Evolutionary conservation across 2,329 filamentous ascomycete genomes (phyloP), one percentile per base, ranked within the genome.

Genomic region (Aspergillus udagawae): DNA sequence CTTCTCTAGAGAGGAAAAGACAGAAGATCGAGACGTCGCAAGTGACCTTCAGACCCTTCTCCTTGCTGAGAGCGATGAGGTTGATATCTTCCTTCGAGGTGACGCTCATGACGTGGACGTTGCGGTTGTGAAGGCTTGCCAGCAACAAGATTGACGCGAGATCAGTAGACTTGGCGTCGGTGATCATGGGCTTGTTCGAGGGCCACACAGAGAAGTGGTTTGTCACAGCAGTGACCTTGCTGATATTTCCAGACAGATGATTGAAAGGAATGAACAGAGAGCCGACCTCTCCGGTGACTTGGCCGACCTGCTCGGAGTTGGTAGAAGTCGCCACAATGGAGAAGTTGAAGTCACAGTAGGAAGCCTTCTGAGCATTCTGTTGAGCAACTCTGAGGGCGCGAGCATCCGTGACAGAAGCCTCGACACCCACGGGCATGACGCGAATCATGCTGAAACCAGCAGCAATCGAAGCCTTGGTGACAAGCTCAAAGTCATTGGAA

Each of bases 261-360:
- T 92, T 91, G 80, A 92, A 92, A 14, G 89, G 89, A 60, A 92
- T 89, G 77, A 91, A 92, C 47, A 92, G 80, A 21, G 89, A 91
- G 28, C 89, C 90, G 55, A 92, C 89, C 63, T 92, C 88, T 51
- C 83, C 80, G 20, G 86, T 85, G 55, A 92, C 82, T 63, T 87
- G 82, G 67, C 85, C 87, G 69, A 92, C 88, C 75, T 91, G 87
- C 63, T 89, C 84, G 17, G 88, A 83, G 70, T 92, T 92, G 61
- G 81, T 81, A 8, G 86, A 87, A 25, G 89, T 91, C 32, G 88
- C 88, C 41, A 86, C 84, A 62, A 92, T 85, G 23, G 89, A 91
- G 75, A 91, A 84, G 78, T 92, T 92, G 80, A 86, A 92, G 73
- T 92, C 89, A 68, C 88, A 91, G 75, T 83, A 87, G 2, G 84